A percentile compares a stretch with the other conserved stretches of the same genome.
Conservation (phyloP, 2,329 filamentous ascomycete species). For the Penicillium sp. region DNA sequence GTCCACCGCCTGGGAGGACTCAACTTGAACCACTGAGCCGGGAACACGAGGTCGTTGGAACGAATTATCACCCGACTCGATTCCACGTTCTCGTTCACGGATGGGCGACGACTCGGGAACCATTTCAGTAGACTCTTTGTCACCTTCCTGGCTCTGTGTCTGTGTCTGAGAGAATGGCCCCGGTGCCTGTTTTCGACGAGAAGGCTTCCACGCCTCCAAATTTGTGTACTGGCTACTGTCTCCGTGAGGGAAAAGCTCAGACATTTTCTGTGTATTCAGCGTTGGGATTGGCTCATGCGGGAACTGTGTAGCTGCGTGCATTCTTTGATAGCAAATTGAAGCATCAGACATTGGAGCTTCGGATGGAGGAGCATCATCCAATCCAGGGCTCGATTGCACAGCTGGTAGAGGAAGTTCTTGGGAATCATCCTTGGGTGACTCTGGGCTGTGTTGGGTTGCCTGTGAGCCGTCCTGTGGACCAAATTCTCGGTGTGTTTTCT, state of each 20-base stretch:
- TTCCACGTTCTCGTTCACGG: constrained; percentile 18
- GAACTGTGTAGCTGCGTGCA: constrained; percentile 39
- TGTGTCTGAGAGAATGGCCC: constrained; percentile 24
- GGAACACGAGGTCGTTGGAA: constrained; percentile 24
- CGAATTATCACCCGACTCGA: constrained; percentile 5
- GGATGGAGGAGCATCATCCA: constrained; percentile 25
- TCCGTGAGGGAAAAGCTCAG: constrained; percentile 40
- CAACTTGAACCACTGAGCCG: constrained; percentile 39
- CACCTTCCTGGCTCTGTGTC: constrained; percentile 22
- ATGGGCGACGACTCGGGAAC: constrained; percentile 44
- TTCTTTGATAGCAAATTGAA: constrained; percentile 40
- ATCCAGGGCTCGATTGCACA: constrained; percentile 23
- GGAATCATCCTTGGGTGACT: constrained; percentile 27
- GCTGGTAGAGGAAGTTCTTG: constrained; percentile 34
- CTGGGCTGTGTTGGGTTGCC: constrained; percentile 10
- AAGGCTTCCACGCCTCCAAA: background rate
- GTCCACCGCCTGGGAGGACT: constrained; percentile 43
- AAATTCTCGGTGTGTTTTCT: background rate
- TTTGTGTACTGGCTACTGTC: constrained; percentile 21
- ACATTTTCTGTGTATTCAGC: constrained; percentile 38
- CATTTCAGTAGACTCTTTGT: constrained; percentile 33
- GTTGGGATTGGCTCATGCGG: constrained; percentile 38
- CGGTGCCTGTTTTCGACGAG: constrained; percentile 7
- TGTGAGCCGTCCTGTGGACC: background rate
- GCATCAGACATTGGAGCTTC: constrained; percentile 36